Evolutionary conservation across 2,329 filamentous ascomycete genomes (phyloP), one percentile per base, ranked within the genome.

Genomic region (Trichoderma sp.): DNA sequence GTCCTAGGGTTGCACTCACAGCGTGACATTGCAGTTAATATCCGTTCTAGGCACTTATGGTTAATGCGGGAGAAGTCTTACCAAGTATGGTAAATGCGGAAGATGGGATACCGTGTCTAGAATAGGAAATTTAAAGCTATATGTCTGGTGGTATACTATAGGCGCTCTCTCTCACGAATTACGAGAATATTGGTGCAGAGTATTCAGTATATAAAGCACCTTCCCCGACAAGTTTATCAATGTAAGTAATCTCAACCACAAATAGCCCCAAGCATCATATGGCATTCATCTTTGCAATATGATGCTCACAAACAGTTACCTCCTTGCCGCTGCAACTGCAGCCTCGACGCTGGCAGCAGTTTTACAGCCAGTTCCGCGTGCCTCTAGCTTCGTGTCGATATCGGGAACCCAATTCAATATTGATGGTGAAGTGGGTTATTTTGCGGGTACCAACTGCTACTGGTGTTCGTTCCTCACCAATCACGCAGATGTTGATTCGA

Each of bases 401-500:
- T 73, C 67, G 37, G 78, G 78, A n/a, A 73, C 73, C 22, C 64
- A 74, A 2, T 83, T 83, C 71, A 75, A 73, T 22, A 81, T 84
- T 67, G 80, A 84, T 70, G 82, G 82, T 32, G 74, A 79, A 61
- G 79, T 80, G 10, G 74, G 78, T 52, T 84, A 87, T 75, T 84
- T 82, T 69, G 83, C 83, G 8, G 85, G 85, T 27, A 86, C 82
- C 65, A 87, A 88, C 76, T 80, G 82, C 61, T 87, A 87, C 78
- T 87, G 85, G 85, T 81, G 86, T 66, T 79, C 80, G 13, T 86
- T 86, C 4, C 61, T 65, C 74, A 83, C 80, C 70, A 83, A 84
- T 70, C 79, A 87, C 68, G 79, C 78, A 15, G 87, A 90, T 73
- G 82, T 89, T 34, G 86, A 89, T 71, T 76, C 78, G n/a, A 79